phyloP scores from a whole-genome alignment of 2,329 filamentous ascomycete species.

The Purpureocillium takamizusanense region DNA sequence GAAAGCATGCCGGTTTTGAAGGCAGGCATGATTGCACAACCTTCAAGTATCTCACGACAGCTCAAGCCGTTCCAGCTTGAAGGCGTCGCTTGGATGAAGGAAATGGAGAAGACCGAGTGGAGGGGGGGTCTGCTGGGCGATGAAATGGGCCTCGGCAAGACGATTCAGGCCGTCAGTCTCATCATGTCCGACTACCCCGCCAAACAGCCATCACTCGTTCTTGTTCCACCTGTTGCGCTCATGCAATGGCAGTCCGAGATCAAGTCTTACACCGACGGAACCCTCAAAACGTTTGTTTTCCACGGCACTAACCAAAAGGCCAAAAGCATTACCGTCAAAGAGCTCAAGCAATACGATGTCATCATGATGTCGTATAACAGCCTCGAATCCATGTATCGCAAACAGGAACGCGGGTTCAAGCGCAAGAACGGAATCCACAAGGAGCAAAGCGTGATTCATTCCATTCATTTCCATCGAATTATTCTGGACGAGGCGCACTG shows the following conservation, averaged over 20 bases:
- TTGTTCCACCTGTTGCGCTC: slow-evolving; percentile 85
- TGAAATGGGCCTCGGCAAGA: slow-evolving; percentile 98
- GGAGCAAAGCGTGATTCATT: slow-evolving; percentile 71
- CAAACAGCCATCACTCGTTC: slow-evolving; percentile 71
- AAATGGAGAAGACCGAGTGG: slow-evolving; percentile 78
- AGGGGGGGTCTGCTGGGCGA: slow-evolving; percentile 87
- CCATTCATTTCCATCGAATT: slow-evolving; percentile 78
- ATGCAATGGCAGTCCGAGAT: slow-evolving; percentile 93
- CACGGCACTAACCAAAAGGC: slow-evolving; percentile 80
- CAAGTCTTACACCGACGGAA: slow-evolving; percentile 72
- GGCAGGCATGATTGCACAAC: slow-evolving; percentile 36
- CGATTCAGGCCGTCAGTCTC: slow-evolving; percentile 92
- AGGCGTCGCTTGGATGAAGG: slow-evolving; percentile 88
- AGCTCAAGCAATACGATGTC: slow-evolving; percentile 77
- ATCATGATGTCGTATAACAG: slow-evolving; percentile 96
- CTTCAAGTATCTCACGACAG: slow-evolving; percentile 66
- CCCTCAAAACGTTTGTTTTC: slow-evolving; percentile 81
- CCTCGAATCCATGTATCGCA: slow-evolving; percentile 84
- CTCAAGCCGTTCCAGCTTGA: slow-evolving; percentile 92
- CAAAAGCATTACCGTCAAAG: slow-evolving; percentile 65
- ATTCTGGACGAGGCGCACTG: slow-evolving; percentile 94
- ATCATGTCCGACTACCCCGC: slow-evolving; percentile 97
- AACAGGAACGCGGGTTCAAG: slow-evolving; percentile 83
- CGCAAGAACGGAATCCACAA: slow-evolving; percentile 74
- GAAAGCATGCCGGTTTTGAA: slow-evolving; percentile 59